Percentiles rank a stretch among this genome's conserved stretches.
Evolutionary conservation across 1,139 yeast species (phyloP).

Genomic region (Pichia sp.): DNA sequence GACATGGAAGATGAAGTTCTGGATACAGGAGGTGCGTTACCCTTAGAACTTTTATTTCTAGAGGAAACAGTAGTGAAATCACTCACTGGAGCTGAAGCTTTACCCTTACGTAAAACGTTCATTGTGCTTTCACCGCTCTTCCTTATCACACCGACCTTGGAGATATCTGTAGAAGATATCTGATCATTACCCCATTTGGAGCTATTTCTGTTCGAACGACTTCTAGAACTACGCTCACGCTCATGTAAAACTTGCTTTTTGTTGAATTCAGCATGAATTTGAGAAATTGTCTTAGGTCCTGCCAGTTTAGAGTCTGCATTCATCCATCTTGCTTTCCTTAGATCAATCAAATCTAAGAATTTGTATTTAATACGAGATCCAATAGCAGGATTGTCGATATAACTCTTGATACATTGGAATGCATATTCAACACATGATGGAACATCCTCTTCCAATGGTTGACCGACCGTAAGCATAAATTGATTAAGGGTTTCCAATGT

Average conservation of each 20-base stretch:
- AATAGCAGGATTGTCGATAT: slow-evolving; percentile 54
- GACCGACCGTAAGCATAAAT: slow-evolving; percentile 85
- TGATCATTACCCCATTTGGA: slow-evolving; percentile 37
- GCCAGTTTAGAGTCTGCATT: slow-evolving; percentile 48
- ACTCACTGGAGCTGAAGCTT: slow-evolving; percentile 13
- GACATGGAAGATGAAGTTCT: slow-evolving; percentile 12
- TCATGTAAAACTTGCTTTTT: slow-evolving; percentile 60
- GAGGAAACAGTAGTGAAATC: slow-evolving; percentile 28
- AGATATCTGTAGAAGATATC: slow-evolving; percentile 38
- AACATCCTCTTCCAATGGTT: slow-evolving; percentile 52
- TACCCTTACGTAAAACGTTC: slow-evolving; percentile 21
- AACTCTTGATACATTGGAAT: slow-evolving; percentile 56
- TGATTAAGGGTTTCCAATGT: slow-evolving; percentile 86
- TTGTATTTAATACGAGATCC: slow-evolving; percentile 83
- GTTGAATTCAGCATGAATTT: slow-evolving; percentile 84
- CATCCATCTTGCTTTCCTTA: slow-evolving; percentile 61
- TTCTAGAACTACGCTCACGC: slow-evolving; percentile 36
- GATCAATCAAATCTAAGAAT: slow-evolving; percentile 84
- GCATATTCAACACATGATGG: slow-evolving; percentile 46
- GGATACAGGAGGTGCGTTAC: slow-evolving; percentile 8
- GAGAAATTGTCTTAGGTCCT: slow-evolving; percentile 92
- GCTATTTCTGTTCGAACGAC: slow-evolving; percentile 34
- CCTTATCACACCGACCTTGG: slow-evolving; percentile 38
- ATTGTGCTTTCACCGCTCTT: slow-evolving; percentile 33
- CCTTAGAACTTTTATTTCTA: slow-evolving; percentile 20